Evolutionary conservation across 148 eudicot species (phyloP), one percentile per base, ranked within the genome.

Genomic region (Persicaria maculosa): DNA sequence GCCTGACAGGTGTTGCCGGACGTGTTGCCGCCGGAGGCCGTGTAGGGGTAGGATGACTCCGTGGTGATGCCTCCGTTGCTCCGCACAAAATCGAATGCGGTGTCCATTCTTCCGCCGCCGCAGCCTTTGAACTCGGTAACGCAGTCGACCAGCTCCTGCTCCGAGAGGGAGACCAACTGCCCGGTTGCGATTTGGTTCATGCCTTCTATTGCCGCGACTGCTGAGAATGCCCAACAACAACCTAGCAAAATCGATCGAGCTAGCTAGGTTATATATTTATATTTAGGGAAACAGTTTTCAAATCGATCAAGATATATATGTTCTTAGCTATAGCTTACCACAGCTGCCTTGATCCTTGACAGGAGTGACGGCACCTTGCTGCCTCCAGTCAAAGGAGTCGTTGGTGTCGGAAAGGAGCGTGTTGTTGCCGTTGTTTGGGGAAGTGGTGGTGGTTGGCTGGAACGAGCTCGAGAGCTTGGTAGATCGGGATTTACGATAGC

Each of bases 71-170:
- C 91, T 4, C 76, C 71, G 55, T 85, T 77, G 4, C 61, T 71
- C 8, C 4, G 50, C 61, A 87, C 79, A 77, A 68, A 87, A 7
- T 77, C 15, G 57, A 81, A 87, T 74, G 85, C 87, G n/a, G 20
- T 36, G 46, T 78, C 79, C 73, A 81, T 47, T 4, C 54, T 70
- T 16, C 88, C 86, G 6, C 88, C 85, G 1, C 64, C 53, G 20
- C 91, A 87, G 9, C 91, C 91, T n/a, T n/a, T n/a, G n/a, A n/a
- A 0, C 52, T 31, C 36, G 1, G 76, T 77, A 57, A 80, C 91
- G 55, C 91, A 87, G 72, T 87, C 91, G 5, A 87, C 80, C 0
- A 87, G 79, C 73, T 87, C 79, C 74, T 87, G 91, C 77, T 85
- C 85, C 6, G 91, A 87, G 22, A 87, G 80, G 4, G 88, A 77